Evolutionary conservation across 2,329 filamentous ascomycete genomes (phyloP), one percentile per base, ranked within the genome.

Genomic region (Apiospora koreana): DNA sequence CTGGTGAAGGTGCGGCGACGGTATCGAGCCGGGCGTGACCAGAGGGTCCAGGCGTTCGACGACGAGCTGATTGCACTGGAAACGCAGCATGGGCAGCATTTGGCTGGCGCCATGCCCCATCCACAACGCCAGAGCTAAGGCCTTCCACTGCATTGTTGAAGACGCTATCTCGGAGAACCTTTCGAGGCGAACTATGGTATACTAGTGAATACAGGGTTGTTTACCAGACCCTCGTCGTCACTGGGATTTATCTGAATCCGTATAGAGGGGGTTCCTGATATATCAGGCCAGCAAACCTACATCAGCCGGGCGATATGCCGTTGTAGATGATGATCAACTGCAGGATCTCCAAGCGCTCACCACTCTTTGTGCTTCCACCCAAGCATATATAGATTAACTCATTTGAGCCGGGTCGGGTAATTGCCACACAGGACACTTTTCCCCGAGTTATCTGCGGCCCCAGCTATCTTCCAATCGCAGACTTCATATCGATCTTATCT

Each of bases 61-160:
- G 43, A 77, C 77, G 69, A 80, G 77, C 73, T 79, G 78, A 12
- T 78, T 80, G 76, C 79, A 80, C 42, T 76, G 78, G 70, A 80
- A 80, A 45, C 79, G 78, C 76, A 80, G 79, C 83, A 84, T 84
- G 75, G 54, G 54, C 54, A 62, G 54, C 31, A 38, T 38, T 23
- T 62, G 54, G 16, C 54, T 31, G 18, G 31, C 35, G 28, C 7
- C 54, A 18, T 62, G 54, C 1, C 54, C 54, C 28, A 18, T n/a
- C 54, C 18, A 38, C 3, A 62, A 18, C 28, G 31, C 54, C 28
- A 62, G 31, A 38, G 31, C 28, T 38, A 62, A 18, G 10, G 54
- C 18, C n/a, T 62, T 62, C 54, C 54, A 62, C 35, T 62, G 54
- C 54, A 62, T 62, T 62, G 7, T 62, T 23, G 31, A 38, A 3